Evolutionary conservation across 169 alveolate genomes (phyloP), one percentile per base, ranked within the genome.

Genomic region (Plasmodium vivax): DNA sequence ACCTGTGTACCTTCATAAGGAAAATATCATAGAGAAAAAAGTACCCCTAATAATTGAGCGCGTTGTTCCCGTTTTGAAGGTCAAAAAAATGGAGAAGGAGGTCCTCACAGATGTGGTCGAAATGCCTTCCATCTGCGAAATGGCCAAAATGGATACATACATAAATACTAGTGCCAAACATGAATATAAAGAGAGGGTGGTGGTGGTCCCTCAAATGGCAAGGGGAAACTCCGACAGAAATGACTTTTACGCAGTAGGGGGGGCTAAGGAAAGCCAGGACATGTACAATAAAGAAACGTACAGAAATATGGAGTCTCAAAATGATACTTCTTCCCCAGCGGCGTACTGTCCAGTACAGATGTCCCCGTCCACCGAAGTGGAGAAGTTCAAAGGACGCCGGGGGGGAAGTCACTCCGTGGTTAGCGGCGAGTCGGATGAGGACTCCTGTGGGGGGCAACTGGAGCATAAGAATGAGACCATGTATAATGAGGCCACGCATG

Each of bases 11-110:
- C 36, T 90, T 68, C 94, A 90, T 47, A 90, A 90, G 47, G 91
- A 90, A 90, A 90, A 90, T n/a, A 90, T 90, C 16, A 90, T 90
- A 80, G 91, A 79, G 71, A 90, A 90, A 74, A 90, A 90, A 45
- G 91, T 90, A 9, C 94, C 94, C 47, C 36, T 90, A 90, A 81
- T 90, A 27, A 81, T 90, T 30, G 94, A 90, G 51, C 88, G 90
- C 16, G 94, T 90, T 80, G 41, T 90, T 36, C 94, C 94, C 58
- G 94, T 90, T 34, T 83, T 90, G 62, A 79, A 58, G 32, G 90
- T 90, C 10, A 90, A 90, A 38, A 90, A 27, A 81, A 68, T 80
- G 14, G 94, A 90, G 73, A 90, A 79, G 82, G 91, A 90, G 47
- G 45, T 74, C 34, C 80, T 90, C 47, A 80, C 87, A 62, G 85